phyloP scores from a whole-genome alignment of 371 early-diverging fungal genomes.

The Haplosporangium sp. region DNA sequence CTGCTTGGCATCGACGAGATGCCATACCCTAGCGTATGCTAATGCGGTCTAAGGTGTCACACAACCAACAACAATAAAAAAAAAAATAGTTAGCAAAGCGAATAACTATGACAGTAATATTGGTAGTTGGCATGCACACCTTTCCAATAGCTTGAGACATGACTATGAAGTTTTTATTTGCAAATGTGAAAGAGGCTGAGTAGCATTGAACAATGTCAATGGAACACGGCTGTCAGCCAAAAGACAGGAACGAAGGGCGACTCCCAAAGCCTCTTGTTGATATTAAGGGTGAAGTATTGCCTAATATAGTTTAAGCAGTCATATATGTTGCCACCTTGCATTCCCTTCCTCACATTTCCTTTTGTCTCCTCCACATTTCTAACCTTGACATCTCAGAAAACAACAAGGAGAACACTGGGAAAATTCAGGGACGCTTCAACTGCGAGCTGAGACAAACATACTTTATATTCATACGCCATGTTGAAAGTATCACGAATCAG shows the following conservation, averaged over 20 bases:
- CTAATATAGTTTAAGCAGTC: constrained; percentile 4
- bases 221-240: background rate
- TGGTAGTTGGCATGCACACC: constrained; percentile 26
- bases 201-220: constrained; percentile 8
- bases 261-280: constrained; percentile 11
- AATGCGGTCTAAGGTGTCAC: constrained; percentile 80
- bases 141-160: constrained; percentile 68
- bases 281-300: constrained; percentile 16
- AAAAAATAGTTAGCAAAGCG: background rate
- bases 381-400: background rate
- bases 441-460: background rate
- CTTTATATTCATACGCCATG: constrained; percentile 4
- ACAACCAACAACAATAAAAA: constrained; percentile 7
- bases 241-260: background rate
- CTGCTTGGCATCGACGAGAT: constrained; percentile 93
- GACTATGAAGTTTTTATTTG: constrained; percentile 6
- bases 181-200: background rate
- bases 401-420: background rate
- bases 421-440: background rate
- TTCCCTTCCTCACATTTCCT: background rate
- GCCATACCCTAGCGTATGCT: constrained; percentile 96
- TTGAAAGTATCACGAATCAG: constrained; percentile 17
- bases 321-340: background rate
- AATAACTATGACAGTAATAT: background rate
- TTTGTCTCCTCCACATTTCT: background rate